Conservation (phyloP, 2,329 filamentous ascomycete genomes). For the Monascus ruber region DNA sequence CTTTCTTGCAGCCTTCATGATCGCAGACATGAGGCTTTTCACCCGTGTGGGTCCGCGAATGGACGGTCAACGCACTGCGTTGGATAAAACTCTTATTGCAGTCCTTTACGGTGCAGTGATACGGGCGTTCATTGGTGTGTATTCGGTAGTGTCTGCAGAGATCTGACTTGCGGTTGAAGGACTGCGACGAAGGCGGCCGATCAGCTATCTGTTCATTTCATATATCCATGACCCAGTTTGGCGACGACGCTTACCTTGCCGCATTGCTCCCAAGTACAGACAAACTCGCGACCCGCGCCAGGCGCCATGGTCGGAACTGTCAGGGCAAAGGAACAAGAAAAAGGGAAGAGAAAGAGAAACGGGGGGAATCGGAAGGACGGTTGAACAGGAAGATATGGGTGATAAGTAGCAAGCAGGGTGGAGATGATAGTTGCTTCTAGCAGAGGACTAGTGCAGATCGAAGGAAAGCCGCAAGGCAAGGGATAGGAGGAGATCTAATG, state of each 20-base stretch:
- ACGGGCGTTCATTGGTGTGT: constrained; percentile 39
- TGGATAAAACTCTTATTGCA: constrained; percentile 40
- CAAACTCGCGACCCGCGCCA: constrained; percentile 31
- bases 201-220: background rate
- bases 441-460: background rate
- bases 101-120: constrained; percentile 32
- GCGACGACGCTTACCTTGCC: constrained; percentile 24
- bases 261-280: constrained; percentile 33
- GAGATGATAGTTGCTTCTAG: background rate
- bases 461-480: background rate
- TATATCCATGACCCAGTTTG: background rate
- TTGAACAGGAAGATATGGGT: too few relatives aligned
- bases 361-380: background rate
- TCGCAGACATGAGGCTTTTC: constrained; percentile 35
- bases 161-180: constrained; percentile 39
- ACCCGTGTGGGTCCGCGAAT: constrained; percentile 34
- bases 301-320: constrained; percentile 24
- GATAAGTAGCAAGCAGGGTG: too few relatives aligned
- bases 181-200: constrained; percentile 14
- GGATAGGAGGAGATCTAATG: too few relatives aligned
- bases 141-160: constrained; percentile 37
- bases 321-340: constrained; percentile 9
- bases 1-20: constrained; percentile 31
- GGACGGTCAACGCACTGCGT: constrained; percentile 36
- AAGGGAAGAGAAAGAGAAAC: background rate